Base-by-base conservation (phyloP, 2,329 filamentous ascomycete genomes). In the Phoma herbarum region DNA sequence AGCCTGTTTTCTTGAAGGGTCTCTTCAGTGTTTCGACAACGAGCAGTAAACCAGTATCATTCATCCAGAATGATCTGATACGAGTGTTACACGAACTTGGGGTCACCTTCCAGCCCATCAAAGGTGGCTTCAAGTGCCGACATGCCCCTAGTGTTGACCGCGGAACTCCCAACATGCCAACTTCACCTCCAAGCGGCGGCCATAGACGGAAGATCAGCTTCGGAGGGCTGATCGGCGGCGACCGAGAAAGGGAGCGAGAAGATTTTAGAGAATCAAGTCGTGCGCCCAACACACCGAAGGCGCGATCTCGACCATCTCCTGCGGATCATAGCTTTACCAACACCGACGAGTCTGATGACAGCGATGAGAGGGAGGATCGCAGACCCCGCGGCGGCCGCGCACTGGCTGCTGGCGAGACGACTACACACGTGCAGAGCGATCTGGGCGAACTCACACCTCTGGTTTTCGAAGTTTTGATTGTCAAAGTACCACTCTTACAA, bases 11-110 rank as follows among this genome's bases (percentile, higher is more conserved):
- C 76, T 85, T 99, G 57, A 99, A 98, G 78, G 95, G 95, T 4
- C 84, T 99, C 18, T 98, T 99, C 80, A 98, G 94, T 70, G 95
- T 98, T 52, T 96, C 92, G 4, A 99, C 95, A 0, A 99, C 95
- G 7, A 97, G 93, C 57, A 95, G 89, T 72, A 96, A 96, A 74
- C 92, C 94, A 1, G 86, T 98, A 11, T 83, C 88, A 1, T 88
- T 92, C 59, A 99, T 99, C 62, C 88, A 94, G 37, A 83, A 88
- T 7, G 95, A 99, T 73, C 91, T 99, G 67, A 96, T 96, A 72
- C 86, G 94, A 48, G 95, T 98, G 2, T 80, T 99, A 51, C 90
- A 88, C 66, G 89, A 94, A 74, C 86, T 98, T 16, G 91, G 91
- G 16, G 92, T 98, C n/a, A 90, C 96, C 12, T 97, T 91, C 74